Base-by-base conservation (phyloP, 768 basidiomycete genomes). In the Sporobolomyces roseus region DNA sequence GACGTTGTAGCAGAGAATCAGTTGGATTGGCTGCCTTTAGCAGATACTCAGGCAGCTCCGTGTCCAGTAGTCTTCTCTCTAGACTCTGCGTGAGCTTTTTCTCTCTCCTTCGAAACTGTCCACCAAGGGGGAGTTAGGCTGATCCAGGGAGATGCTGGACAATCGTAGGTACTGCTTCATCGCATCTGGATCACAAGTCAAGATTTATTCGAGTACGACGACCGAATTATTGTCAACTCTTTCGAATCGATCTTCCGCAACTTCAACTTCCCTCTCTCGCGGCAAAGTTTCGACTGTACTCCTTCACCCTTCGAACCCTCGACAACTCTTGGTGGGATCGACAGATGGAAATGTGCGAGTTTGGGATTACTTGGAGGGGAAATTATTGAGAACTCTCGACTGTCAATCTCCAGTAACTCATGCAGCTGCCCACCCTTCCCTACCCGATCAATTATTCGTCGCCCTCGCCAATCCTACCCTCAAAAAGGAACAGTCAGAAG, bases 341-440 rank as follows among this genome's bases (percentile, higher is more conserved):
- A 75, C 86, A 66, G 88, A 92, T 73, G 94, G 93, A n/a, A 83
- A 83, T 41, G 79, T 98, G 70, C 85, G 89, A 77, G 80, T 96
- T 30, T 99, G 96, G 96, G 92, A 98, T 79, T 93, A 89, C 78
- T 80, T 93, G 43, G 93, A 96, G 66, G 92, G 87, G 8, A 81
- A 83, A 12, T 80, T 96, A 16, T 80, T 97, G 27, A 85, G 86
- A 68, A 89, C 87, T 3, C 84, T 96, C 70, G 82, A 85, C 64
- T 75, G 91, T 50, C 82, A 82, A 33, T 84, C 88, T 66, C 85
- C 88, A 19, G 86, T 93, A 73, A 83, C 85, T 70, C 83, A 84
- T 74, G 79, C 93, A 61, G 87, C 88, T 66, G 85, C 84, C 0
- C 90, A 91, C 75, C 83, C 85, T 70, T 81, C 82, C 63, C 84